These are phyloP conservation scores for Lentinula raphanica DNA, from an alignment of 768 basidiomycete species.

Conservation along the genomic window DNA sequence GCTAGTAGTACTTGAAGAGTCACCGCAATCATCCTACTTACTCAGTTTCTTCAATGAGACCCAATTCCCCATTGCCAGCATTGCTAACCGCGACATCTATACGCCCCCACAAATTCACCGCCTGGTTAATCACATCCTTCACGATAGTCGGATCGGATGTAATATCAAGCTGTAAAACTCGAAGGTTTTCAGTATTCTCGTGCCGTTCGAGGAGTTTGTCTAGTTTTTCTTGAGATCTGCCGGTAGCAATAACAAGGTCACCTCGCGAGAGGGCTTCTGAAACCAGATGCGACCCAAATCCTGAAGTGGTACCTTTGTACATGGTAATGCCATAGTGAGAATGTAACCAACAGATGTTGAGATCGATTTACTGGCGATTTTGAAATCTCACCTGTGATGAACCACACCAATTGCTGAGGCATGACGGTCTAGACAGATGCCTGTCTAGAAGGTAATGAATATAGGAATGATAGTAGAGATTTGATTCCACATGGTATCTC, in stretches of 20 bases:
- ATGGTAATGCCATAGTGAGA: neutral
- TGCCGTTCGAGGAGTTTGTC: conserved; percentile 25
- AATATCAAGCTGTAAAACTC: conserved; percentile 47
- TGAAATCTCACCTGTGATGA: neutral
- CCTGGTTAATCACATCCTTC: conserved; percentile 38
- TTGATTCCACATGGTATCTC: no score
- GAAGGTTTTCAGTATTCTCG: conserved; percentile 28
- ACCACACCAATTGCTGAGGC: conserved; percentile 1
- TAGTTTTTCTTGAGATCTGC: conserved; percentile 39
- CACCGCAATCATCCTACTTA: no score
- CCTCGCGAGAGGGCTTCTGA: conserved; percentile 43
- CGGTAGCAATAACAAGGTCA: conserved; percentile 60
- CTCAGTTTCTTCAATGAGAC: conserved; percentile 56
- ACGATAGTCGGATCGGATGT: conserved; percentile 38
- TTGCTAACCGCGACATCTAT: conserved; percentile 66
- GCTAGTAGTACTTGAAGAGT: no score
- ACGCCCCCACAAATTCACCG: conserved; percentile 41
- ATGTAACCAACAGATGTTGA: neutral
- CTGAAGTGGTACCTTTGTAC: conserved; percentile 18
- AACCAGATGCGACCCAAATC: conserved; percentile 52
- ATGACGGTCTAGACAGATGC: no score
- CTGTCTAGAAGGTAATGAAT: no score
- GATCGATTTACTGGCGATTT: no score
- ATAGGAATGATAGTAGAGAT: no score
- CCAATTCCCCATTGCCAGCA: conserved; percentile 43